Percentiles rank a stretch among this genome's conserved stretches.
Evolutionary conservation across 2,329 filamentous ascomycete species (phyloP).

Genomic region (Fusarium palustre): DNA sequence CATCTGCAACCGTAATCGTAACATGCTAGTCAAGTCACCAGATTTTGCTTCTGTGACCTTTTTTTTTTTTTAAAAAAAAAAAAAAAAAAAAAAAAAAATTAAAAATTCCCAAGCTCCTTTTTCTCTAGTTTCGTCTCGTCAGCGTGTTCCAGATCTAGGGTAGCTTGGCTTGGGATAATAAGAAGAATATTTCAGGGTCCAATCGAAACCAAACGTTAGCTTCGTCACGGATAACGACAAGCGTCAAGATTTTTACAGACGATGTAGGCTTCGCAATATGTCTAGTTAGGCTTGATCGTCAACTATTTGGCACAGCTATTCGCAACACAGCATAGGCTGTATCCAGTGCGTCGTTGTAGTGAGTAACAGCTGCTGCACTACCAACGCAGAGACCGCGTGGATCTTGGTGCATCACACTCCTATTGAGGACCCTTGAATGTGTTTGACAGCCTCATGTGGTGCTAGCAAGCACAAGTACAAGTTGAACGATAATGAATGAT

Average conservation of each 20-base stretch:
- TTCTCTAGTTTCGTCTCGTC: constrained; percentile 7
- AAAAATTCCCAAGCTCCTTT: constrained; percentile 14
- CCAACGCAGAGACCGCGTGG: constrained; percentile 1
- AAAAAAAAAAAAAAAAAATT: too few species aligned
- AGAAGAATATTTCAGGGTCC: constrained; percentile 26
- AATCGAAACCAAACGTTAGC: constrained; percentile 30
- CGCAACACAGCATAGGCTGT: background rate
- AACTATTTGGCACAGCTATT: background rate
- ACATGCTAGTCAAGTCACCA: background rate
- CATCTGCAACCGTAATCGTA: background rate
- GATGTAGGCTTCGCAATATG: constrained; percentile 17
- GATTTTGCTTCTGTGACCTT: background rate
- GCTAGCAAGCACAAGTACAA: background rate
- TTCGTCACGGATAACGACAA: constrained; percentile 23
- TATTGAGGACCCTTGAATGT: background rate
- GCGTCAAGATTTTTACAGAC: constrained; percentile 14
- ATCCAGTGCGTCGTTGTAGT: background rate
- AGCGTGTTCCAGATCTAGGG: constrained; percentile 21
- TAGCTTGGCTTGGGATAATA: constrained; percentile 26
- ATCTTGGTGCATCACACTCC: constrained; percentile 4
- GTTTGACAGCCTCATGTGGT: constrained; percentile 17
- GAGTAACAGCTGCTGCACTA: constrained; percentile 1
- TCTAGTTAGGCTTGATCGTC: background rate
- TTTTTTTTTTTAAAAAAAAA: too few species aligned
- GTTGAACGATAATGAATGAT: background rate